Evolutionary conservation across 1,284 basidiomycete genomes (phyloP).

Genomic region (Flammula alnicola): DNA sequence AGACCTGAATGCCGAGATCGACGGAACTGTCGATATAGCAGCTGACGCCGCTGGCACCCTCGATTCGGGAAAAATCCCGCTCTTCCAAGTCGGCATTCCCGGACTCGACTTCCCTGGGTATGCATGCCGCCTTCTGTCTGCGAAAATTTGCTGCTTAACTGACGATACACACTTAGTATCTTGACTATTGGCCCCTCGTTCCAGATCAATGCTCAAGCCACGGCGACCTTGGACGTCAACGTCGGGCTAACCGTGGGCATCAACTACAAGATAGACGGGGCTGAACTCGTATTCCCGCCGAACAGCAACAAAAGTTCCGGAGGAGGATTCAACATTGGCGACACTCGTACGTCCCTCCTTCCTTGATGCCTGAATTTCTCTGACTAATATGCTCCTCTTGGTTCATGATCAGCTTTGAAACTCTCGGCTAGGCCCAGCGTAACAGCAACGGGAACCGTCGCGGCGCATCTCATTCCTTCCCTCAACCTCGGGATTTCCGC

Average conservation of each 20-base stretch:
- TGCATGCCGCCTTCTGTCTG: not conserved
- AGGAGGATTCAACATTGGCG: slow-evolving; percentile 36
- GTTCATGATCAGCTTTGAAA: slow-evolving; percentile 41
- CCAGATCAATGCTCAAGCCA: slow-evolving; percentile 39
- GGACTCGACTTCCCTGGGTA: slow-evolving; percentile 47
- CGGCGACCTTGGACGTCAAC: slow-evolving; percentile 39
- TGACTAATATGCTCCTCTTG: slow-evolving; percentile 23
- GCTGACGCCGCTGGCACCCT: slow-evolving; percentile 26
- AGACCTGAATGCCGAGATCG: too few relatives aligned
- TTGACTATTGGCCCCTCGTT: slow-evolving; percentile 46
- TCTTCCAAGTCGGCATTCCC: too few relatives aligned
- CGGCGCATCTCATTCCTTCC: slow-evolving; percentile 54
- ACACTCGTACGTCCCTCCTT: slow-evolving; percentile 41
- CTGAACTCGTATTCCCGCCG: slow-evolving; percentile 50
- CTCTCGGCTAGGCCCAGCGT: slow-evolving; percentile 46
- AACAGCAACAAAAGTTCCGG: slow-evolving; percentile 23
- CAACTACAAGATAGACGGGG: slow-evolving; percentile 40
- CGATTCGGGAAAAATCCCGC: slow-evolving; percentile 33
- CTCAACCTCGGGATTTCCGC: slow-evolving; percentile 49
- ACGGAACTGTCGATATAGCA: too few relatives aligned
- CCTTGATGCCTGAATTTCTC: slow-evolving; percentile 1
- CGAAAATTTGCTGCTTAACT: not conserved
- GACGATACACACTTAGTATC: slow-evolving; percentile 32
- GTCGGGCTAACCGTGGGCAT: slow-evolving; percentile 45
- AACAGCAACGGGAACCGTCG: slow-evolving; percentile 43